Conservation (phyloP, 768 basidiomycete species). For the Panaeolus cyanescens region DNA sequence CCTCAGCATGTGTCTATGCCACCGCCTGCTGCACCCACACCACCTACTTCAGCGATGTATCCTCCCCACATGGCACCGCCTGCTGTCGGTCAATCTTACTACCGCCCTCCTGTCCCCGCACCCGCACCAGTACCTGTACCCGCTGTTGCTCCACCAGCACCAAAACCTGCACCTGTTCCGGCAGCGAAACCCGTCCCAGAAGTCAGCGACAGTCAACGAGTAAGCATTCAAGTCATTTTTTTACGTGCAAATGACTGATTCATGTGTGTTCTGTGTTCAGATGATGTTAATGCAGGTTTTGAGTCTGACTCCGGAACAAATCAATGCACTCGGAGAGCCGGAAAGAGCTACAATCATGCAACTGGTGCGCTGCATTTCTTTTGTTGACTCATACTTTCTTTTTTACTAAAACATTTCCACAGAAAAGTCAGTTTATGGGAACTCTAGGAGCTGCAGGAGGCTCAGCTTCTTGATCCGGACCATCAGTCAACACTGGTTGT, state of each 20-base stretch:
- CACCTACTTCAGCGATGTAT: slow-evolving; percentile 24
- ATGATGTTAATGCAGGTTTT: slow-evolving; percentile 88
- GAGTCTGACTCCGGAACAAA: slow-evolving; percentile 78
- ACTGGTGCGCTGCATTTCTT: slow-evolving; percentile 49
- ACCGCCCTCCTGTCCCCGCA: slow-evolving; percentile 32
- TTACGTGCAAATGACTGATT: slow-evolving; percentile 6
- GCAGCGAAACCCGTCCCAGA: slow-evolving; percentile 36
- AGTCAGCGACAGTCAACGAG: slow-evolving; percentile 55
- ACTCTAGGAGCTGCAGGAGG: slow-evolving; percentile 24
- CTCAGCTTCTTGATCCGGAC: background rate
- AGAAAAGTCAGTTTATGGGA: slow-evolving; percentile 44
- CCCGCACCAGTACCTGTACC: slow-evolving; percentile 27
- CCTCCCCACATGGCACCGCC: slow-evolving; percentile 29
- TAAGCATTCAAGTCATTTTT: slow-evolving; percentile 18
- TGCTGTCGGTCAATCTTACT: slow-evolving; percentile 32
- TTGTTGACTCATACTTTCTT: background rate
- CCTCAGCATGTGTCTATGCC: slow-evolving; percentile 22
- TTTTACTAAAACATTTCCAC: slow-evolving; percentile 4
- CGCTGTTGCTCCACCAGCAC: slow-evolving; percentile 23
- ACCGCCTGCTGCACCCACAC: slow-evolving; percentile 28
- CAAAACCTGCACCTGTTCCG: slow-evolving; percentile 23
- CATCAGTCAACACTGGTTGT: background rate
- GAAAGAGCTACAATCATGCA: slow-evolving; percentile 82
- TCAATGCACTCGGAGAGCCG: slow-evolving; percentile 74
- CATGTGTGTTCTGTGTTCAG: slow-evolving; percentile 36